Percentiles rank a stretch among this genome's conserved stretches.
phyloP scores from a whole-genome alignment of 2,329 filamentous ascomycete genomes.

The Colletotrichum eremochloae region DNA sequence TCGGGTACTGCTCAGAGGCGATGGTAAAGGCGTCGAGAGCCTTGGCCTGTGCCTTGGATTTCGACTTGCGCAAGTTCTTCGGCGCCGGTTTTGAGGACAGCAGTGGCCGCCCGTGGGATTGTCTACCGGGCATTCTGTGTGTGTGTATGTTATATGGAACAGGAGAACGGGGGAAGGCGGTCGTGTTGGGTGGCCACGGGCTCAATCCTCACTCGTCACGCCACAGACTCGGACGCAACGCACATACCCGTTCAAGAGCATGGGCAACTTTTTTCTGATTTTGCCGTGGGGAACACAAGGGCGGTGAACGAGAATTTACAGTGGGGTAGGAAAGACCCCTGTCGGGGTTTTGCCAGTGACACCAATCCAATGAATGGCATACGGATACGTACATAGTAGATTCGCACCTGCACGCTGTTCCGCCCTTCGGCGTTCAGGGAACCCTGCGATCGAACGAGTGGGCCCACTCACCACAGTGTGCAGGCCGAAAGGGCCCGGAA shows the following conservation, averaged over 20 bases:
- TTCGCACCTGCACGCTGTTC: neutral
- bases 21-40: conserved; percentile 71
- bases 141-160: neutral
- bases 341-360: neutral
- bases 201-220: conserved; percentile 5
- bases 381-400: too few species aligned
- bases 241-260: conserved; percentile 2
- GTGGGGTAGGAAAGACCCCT: conserved; percentile 8
- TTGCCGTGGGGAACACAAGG: conserved; percentile 41
- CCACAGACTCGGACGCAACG: neutral
- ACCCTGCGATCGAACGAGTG: conserved; percentile 27
- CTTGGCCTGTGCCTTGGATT: conserved; percentile 61
- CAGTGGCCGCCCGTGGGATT: conserved; percentile 69
- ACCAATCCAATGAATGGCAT: neutral
- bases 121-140: conserved; percentile 67
- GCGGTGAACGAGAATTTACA: conserved; percentile 43
- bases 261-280: conserved; percentile 42
- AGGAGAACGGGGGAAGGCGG: neutral
- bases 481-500: conserved; percentile 31
- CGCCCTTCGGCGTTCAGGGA: conserved; percentile 27
- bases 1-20: conserved; percentile 65
- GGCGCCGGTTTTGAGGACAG: conserved; percentile 54
- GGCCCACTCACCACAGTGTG: conserved; percentile 17
- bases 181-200: neutral
- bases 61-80: conserved; percentile 59